Conservation (phyloP, 768 basidiomycete genomes). For the Melanogaster broomeanus region DNA sequence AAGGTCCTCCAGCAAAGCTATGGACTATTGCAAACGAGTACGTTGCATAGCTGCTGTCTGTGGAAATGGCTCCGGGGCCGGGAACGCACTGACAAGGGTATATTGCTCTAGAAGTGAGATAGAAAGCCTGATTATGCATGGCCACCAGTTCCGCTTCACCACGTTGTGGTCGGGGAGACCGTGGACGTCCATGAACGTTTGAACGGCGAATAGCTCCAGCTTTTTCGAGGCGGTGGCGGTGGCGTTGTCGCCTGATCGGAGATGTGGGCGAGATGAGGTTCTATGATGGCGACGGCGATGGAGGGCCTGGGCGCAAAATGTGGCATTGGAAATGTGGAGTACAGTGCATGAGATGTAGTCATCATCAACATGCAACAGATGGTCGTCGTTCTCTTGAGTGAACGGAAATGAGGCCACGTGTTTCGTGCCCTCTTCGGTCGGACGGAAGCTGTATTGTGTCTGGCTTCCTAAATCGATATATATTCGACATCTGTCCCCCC, state of each 20-base stretch:
- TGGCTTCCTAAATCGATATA: too few relatives aligned
- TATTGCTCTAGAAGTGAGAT: not conserved
- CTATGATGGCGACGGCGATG: conserved; percentile 29
- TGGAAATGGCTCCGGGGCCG: not conserved
- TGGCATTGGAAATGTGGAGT: conserved; percentile 28
- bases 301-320: conserved; percentile 29
- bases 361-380: conserved; percentile 14
- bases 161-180: conserved; percentile 23
- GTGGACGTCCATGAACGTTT: conserved; percentile 25
- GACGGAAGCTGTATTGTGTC: conserved; percentile 13
- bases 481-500: not conserved
- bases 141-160: conserved; percentile 12
- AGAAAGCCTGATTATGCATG: conserved; percentile 1
- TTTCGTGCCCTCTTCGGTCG: conserved; percentile 9
- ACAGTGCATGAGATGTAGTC: conserved; percentile 25
- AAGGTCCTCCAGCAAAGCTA: conserved; percentile 39
- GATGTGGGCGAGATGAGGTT: conserved; percentile 25
- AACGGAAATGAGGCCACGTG: conserved; percentile 6
- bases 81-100: conserved; percentile 7
- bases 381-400: conserved; percentile 18
- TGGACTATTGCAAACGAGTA: conserved; percentile 12
- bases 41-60: conserved; percentile 4
- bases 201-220: conserved; percentile 34
- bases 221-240: conserved; percentile 34
- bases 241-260: conserved; percentile 17